A percentile compares a stretch with the other conserved stretches of the same genome.
Evolutionary conservation across 495 filamentous ascomycete species (phyloP).

Genomic region (Lepraria neglecta): DNA sequence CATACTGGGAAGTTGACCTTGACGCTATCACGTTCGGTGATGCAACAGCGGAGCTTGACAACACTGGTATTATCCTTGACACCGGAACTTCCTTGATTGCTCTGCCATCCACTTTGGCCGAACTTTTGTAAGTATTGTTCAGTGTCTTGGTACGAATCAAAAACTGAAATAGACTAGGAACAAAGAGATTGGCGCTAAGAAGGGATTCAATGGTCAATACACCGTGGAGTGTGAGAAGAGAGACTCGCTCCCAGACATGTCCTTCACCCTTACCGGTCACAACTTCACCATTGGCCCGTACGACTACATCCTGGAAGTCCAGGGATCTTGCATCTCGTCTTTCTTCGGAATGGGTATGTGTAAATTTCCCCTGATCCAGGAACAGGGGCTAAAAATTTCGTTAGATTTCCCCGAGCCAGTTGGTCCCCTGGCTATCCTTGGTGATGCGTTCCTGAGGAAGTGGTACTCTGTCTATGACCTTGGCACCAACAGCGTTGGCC

Average conservation of each 20-base stretch:
- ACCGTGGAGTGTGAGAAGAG: conserved; percentile 83
- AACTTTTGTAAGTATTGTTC: conserved; percentile 62
- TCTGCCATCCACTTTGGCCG: conserved; percentile 83
- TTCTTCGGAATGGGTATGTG: conserved; percentile 99
- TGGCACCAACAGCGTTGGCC: conserved; percentile 73
- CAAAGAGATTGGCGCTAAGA: conserved; percentile 96
- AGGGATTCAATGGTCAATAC: conserved; percentile 93
- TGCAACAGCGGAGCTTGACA: conserved; percentile 74
- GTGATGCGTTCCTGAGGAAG: conserved; percentile 92
- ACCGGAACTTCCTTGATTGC: conserved; percentile 98
- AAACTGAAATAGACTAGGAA: conserved; percentile 50
- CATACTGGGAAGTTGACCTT: conserved; percentile 99
- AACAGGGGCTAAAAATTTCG: neutral
- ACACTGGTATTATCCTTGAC: conserved; percentile 94
- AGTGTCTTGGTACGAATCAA: neutral
- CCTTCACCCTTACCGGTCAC: conserved; percentile 78
- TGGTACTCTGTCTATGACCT: conserved; percentile 98
- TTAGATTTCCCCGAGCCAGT: conserved; percentile 82
- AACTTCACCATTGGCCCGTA: conserved; percentile 83
- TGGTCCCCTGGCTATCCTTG: conserved; percentile 90
- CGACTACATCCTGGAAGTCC: conserved; percentile 95
- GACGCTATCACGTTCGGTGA: conserved; percentile 85
- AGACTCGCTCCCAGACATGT: conserved; percentile 74
- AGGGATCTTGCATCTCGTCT: conserved; percentile 90
- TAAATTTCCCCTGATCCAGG: conserved; percentile 43